Conservation (phyloP, 108 stramenopile species). For the Aureococcus anophagefferens region DNA sequence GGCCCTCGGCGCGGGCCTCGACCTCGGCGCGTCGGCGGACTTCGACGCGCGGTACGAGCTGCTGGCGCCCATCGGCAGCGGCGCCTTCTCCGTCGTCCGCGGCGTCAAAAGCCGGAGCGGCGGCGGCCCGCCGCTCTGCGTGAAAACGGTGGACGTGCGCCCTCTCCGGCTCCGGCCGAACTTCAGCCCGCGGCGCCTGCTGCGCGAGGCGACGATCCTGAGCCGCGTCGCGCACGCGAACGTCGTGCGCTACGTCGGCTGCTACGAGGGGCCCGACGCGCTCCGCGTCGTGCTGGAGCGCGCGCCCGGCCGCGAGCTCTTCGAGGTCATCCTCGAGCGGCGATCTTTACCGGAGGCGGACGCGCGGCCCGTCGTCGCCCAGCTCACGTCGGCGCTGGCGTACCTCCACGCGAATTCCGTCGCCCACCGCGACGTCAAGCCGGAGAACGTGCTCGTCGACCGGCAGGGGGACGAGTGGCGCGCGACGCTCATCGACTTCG, state of each 20-base stretch:
- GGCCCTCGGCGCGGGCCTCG: too few species aligned
- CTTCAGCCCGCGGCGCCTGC: neutral
- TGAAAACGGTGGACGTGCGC: neutral
- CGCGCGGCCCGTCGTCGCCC: conserved; percentile 4
- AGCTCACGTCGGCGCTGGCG: conserved; percentile 4
- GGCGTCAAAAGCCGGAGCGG: neutral
- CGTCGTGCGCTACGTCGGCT: neutral
- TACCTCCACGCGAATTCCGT: conserved; percentile 5
- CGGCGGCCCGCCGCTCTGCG: neutral
- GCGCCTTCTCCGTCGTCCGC: neutral
- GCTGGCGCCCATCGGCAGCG: neutral
- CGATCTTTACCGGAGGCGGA: neutral
- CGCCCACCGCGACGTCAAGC: conserved; percentile 19
- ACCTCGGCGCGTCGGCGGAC: neutral
- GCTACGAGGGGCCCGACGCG: neutral
- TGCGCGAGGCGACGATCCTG: neutral
- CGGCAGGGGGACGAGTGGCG: neutral
- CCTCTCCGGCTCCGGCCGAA: neutral
- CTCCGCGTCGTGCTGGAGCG: neutral
- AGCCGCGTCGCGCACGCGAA: neutral
- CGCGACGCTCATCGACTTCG: conserved; percentile 34
- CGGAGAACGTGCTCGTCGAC: conserved; percentile 20
- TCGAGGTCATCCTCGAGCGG: neutral
- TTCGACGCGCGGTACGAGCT: neutral
- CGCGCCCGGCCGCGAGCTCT: neutral